A percentile compares a stretch with the other conserved stretches of the same genome.
Conservation (phyloP, 2,329 filamentous ascomycete species). For the Epicoccum nigrum region DNA sequence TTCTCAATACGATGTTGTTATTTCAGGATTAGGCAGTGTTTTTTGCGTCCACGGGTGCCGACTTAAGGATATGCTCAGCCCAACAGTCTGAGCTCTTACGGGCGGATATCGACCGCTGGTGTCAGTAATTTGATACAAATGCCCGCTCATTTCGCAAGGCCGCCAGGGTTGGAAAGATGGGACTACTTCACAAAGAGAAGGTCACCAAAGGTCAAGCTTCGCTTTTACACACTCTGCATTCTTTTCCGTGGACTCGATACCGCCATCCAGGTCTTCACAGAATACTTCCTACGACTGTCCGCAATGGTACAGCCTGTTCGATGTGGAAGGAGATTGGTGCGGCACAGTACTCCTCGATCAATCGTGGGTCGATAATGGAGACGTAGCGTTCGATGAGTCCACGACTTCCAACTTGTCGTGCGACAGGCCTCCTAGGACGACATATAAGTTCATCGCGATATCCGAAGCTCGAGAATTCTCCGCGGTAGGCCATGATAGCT, state of each 20-base stretch:
- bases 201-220: background rate
- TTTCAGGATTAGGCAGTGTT: too few relatives aligned
- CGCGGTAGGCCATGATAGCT: background rate
- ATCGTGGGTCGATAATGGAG: background rate
- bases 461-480: background rate
- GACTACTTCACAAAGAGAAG: too few relatives aligned
- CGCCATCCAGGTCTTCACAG: background rate
- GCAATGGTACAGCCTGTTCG: background rate
- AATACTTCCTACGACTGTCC: background rate
- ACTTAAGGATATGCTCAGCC: background rate
- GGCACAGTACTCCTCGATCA: background rate
- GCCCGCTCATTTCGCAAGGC: accelerated
- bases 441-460: background rate
- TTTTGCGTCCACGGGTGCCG: background rate
- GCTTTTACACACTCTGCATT: background rate
- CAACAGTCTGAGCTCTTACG: background rate
- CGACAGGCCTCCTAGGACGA: background rate
- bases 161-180: background rate
- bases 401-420: background rate
- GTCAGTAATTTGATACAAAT: too few relatives aligned
- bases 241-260: background rate
- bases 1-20: too few relatives aligned
- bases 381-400: background rate
- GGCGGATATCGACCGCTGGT: background rate
- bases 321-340: background rate